phyloP scores from a whole-genome alignment of 2,329 filamentous ascomycete species.

The Fusarium pseudograminearum region DNA sequence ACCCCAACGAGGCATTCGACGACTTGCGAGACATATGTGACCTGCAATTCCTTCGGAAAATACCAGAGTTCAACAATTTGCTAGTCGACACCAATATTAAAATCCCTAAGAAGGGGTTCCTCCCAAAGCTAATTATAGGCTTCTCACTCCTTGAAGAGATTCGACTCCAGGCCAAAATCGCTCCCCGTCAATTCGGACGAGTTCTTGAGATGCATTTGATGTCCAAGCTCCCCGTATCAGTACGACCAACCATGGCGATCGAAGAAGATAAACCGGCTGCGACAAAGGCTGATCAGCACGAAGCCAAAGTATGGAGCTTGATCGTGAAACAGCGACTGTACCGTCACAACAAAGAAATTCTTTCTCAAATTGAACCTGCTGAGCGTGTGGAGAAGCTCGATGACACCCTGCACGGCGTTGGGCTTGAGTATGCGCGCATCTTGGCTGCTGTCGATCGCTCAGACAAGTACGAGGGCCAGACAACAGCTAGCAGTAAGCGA shows the following conservation, averaged over 20 bases:
- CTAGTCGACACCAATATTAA: slow-evolving; percentile 64
- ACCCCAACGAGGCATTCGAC: slow-evolving; percentile 89
- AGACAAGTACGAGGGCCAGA: slow-evolving; percentile 44
- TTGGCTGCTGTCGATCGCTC: slow-evolving; percentile 62
- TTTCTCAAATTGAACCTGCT: slow-evolving; percentile 74
- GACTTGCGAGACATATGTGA: slow-evolving; percentile 82
- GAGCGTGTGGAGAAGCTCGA: slow-evolving; percentile 81
- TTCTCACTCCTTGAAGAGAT: slow-evolving; percentile 66
- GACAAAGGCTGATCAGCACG: slow-evolving; percentile 68
- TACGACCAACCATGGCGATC: slow-evolving; percentile 64
- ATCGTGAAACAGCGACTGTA: slow-evolving; percentile 83
- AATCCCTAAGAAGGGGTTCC: slow-evolving; percentile 61
- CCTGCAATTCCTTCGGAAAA: slow-evolving; percentile 70
- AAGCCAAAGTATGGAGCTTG: slow-evolving; percentile 78
- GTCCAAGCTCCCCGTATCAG: slow-evolving; percentile 66
- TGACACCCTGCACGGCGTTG: slow-evolving; percentile 74
- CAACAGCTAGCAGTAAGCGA: slow-evolving; percentile 58
- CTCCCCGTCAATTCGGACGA: slow-evolving; percentile 79
- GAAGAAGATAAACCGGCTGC: slow-evolving; percentile 58
- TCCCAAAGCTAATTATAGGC: slow-evolving; percentile 69
- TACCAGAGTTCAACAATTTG: slow-evolving; percentile 69
- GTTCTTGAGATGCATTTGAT: slow-evolving; percentile 81
- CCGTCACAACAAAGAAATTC: slow-evolving; percentile 76
- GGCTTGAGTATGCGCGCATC: slow-evolving; percentile 78
- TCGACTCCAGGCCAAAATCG: slow-evolving; percentile 76